Base-by-base conservation (phyloP, 2,329 filamentous ascomycete genomes). In the Talaromyces piceae region DNA sequence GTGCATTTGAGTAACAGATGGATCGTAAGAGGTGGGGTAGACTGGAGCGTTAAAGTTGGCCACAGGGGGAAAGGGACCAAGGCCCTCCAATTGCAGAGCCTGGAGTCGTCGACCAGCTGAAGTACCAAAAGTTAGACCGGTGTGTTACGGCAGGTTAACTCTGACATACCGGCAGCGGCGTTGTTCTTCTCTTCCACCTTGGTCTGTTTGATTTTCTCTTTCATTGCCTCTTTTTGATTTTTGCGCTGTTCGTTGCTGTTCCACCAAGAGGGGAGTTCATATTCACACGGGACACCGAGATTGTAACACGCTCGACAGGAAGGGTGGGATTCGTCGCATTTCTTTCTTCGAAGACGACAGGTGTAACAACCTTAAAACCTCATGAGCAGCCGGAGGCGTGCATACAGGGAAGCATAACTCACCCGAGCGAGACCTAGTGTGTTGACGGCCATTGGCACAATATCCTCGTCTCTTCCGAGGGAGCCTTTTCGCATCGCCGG, bases 261-360 rank as follows among this genome's bases (percentile, higher is more conserved):
- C 93, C 93, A 98, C 93, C 93, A 98, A 73, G 88, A 82, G 31
- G 93, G 93, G 65, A 91, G 79, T 78, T 95, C 95, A 76, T 97
- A 98, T 76, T 97, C 90, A 75, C 93, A 98, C 63, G 80, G 78
- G 52, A 98, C 79, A 49, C 87, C 87, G 51, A 98, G 84, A 64
- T 84, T 80, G 57, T 73, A 77, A 71, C 82, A 86, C 53, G 82
- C 81, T 60, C 75, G 77, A 66, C 83, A 86, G 46, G 75, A 68
- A n/a, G 80, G 76, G 62, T 82, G 83, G 55, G 76, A 77, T 64
- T 86, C 83, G 59, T 86, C 82, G 63, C 83, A 86, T 73, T 86
- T 86, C 74, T 86, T 86, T 58, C 83, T 69, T 64, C 83, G 78
- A 56, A 86, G 68, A 56, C 83, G 77, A 67, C 83, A 86, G 61